A percentile compares a stretch with the other conserved stretches of the same genome.
Conservation (phyloP, 2,329 filamentous ascomycete species). For the Diplodia intermedia region DNA sequence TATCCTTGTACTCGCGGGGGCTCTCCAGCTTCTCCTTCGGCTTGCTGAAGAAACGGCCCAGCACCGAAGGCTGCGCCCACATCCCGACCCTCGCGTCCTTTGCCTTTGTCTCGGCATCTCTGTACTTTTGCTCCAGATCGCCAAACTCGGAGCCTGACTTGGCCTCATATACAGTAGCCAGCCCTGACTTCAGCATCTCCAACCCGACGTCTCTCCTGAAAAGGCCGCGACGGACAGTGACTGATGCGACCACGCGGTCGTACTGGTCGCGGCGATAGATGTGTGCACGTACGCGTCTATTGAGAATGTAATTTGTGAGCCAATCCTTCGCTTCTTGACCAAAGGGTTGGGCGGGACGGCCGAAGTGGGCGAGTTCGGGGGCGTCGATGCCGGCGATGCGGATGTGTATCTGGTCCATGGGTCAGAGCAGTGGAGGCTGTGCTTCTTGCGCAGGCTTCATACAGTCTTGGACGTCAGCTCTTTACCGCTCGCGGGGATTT, state of each 20-base stretch:
- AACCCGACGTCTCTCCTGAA: slow-evolving; percentile 81
- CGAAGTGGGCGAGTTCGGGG: slow-evolving; percentile 92
- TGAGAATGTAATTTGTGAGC: slow-evolving; percentile 74
- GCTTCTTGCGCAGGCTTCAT: slow-evolving; percentile 42
- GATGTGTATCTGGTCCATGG: slow-evolving; percentile 73
- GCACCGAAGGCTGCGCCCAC: slow-evolving; percentile 66
- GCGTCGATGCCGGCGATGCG: slow-evolving; percentile 93
- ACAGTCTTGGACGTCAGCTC: slow-evolving; percentile 80
- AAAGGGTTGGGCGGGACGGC: slow-evolving; percentile 83
- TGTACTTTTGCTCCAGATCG: slow-evolving; percentile 66
- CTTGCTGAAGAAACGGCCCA: slow-evolving; percentile 55
- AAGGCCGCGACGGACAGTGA: slow-evolving; percentile 72
- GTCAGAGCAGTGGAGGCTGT: not conserved
- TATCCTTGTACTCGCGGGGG: slow-evolving; percentile 84
- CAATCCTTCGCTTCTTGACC: slow-evolving; percentile 81
- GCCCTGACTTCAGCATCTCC: slow-evolving; percentile 83
- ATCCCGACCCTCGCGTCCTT: slow-evolving; percentile 58
- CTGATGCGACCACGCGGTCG: slow-evolving; percentile 85
- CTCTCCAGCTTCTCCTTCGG: slow-evolving; percentile 67
- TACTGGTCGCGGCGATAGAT: slow-evolving; percentile 91
- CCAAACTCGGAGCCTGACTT: slow-evolving; percentile 92
- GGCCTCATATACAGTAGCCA: slow-evolving; percentile 93
- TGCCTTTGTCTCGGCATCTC: slow-evolving; percentile 65
- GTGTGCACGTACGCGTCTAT: slow-evolving; percentile 78
- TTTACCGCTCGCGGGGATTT: slow-evolving; percentile 71